Base-by-base conservation (phyloP, 2,329 filamentous ascomycete genomes). In the Penicillium sp. region DNA sequence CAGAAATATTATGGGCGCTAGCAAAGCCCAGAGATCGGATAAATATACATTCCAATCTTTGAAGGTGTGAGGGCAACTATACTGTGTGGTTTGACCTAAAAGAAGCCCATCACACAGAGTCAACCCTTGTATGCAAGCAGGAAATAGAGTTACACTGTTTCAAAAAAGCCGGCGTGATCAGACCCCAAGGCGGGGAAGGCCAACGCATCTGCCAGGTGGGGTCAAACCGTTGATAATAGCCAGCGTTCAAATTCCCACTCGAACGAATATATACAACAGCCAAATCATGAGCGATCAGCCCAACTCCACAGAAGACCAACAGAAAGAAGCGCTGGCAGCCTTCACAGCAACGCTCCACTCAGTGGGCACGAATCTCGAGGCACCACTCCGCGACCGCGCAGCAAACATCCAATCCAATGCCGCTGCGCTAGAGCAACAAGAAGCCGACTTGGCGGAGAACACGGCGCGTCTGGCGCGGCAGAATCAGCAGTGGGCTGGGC, bases 331-430 rank as follows among this genome's bases (percentile, higher is more conserved):
- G 40, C 67, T 69, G 55, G 63, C 72, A 27, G 77, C 77, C 22
- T 79, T 79, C 65, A 73, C 69, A 11, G 76, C 73, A 45, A 76
- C 77, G 5, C 71, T 79, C 5, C 70, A 69, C 58, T 73, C 71
- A 46, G 73, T 73, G 47, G 76, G 74, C 69, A 73, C 66, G 70
- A 79, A 75, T 49, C 76, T 85, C 62, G 81, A 84, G 61, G 67
- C 75, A 16, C 78, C 82, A 44, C 76, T 86, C 47, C 80, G 80
- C 57, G 75, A 77, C 46, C 80, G 83, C 50, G 83, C 82, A 18
- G 72, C 76, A 43, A 81, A 79, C 54, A 76, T 87, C n/a, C 82
- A 85, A 67, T 67, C 74, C 42, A 86, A 86, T 66, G 74, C 78
- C 13, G 67, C 72, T 6, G 79, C 79, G 1, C 79, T 87, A 32